These are phyloP conservation scores for Thinopyrum elongatum DNA, from an alignment of 176 grass and related monocot species.

Conservation along the genomic window DNA sequence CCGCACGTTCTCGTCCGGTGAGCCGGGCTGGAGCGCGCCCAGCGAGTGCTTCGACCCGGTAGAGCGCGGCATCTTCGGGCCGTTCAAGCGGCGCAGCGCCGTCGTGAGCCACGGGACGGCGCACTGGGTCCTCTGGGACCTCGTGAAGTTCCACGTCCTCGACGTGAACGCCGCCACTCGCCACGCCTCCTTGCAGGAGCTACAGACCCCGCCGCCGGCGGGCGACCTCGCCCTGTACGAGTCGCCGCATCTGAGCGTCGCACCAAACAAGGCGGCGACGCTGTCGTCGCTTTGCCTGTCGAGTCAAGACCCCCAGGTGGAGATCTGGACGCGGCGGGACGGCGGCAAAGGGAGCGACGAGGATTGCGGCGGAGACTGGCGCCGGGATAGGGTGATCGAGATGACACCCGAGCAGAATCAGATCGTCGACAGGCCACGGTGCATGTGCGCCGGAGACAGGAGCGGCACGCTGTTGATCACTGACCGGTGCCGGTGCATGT, in stretches of 20 bases:
- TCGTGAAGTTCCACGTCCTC: neutral
- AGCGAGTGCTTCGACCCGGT: neutral
- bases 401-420: neutral
- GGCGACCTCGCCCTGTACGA: neutral
- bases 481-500: neutral
- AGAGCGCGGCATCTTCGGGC: neutral
- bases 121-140: neutral
- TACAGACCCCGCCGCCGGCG: neutral
- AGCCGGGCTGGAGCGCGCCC: neutral
- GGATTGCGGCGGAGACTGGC: neutral
- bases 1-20: neutral
- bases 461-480: neutral
- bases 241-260: neutral
- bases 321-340: neutral
- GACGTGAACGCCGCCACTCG: neutral
- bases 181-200: neutral
- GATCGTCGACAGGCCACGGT: neutral
- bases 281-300: neutral
- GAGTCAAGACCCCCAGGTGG: neutral
- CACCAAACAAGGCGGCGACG: neutral
- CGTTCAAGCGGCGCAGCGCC: neutral
- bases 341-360: neutral
- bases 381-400: neutral
- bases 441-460: neutral
- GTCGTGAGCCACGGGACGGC: neutral